phyloP scores from a whole-genome alignment of 2,329 filamentous ascomycete species.

The Helotiales sp. region DNA sequence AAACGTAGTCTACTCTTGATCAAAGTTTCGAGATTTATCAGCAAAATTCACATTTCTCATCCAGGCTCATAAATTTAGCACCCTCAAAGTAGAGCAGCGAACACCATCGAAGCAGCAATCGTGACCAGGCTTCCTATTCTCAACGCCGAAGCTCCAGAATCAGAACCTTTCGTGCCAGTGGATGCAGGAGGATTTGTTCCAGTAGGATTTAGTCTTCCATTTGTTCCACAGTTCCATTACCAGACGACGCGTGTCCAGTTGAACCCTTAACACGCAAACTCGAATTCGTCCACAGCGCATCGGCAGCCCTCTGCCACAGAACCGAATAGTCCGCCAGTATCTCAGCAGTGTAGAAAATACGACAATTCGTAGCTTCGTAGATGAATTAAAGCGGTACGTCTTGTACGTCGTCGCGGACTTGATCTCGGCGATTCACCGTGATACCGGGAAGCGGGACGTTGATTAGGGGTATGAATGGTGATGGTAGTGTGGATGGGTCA shows the following conservation, averaged over 20 bases:
- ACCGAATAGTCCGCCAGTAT: constrained; percentile 54
- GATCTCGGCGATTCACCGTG: constrained; percentile 24
- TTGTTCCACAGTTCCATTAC: not conserved
- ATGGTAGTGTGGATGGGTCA: not conserved
- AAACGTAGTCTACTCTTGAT: not conserved
- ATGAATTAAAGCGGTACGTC: constrained; percentile 58
- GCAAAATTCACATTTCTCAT: too few species aligned
- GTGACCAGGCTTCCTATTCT: too few species aligned
- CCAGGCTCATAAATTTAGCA: not conserved
- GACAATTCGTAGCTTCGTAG: constrained; percentile 63
- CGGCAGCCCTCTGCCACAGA: constrained; percentile 53
- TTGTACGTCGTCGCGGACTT: constrained; percentile 26
- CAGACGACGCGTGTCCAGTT: not conserved
- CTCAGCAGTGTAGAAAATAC: constrained; percentile 59
- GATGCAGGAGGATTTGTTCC: too few species aligned
- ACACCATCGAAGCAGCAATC: not conserved
- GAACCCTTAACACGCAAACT: not conserved
- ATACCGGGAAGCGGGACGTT: constrained; percentile 12
- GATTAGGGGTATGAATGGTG: not conserved
- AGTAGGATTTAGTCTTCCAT: not conserved
- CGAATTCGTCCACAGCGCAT: constrained; percentile 26
- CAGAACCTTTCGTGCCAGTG: not conserved
- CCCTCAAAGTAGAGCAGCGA: not conserved
- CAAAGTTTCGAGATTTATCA: not conserved
- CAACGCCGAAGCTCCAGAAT: not conserved